Conservation (phyloP, 257 asterid species). For the Forsythia viridissima region DNA sequence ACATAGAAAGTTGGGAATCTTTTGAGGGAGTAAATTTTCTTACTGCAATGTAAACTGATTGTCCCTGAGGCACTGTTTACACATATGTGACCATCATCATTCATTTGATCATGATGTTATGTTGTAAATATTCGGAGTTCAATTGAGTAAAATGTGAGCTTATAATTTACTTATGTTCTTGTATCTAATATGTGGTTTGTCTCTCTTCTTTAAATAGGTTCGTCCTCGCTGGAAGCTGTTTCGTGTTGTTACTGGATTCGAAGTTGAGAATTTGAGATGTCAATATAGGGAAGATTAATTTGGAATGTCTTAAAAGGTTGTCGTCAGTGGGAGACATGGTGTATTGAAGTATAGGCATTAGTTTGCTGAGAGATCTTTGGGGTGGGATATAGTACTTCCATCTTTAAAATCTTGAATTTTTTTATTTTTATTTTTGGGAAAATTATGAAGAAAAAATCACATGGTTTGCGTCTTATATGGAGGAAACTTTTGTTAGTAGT, state of each 20-base stretch:
- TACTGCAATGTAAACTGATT: background rate
- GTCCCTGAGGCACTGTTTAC: background rate
- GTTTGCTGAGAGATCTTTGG: background rate
- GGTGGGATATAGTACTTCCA: slow-evolving; percentile 6
- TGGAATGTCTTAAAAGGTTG: background rate
- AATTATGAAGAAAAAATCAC: too few relatives aligned
- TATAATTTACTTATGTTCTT: background rate
- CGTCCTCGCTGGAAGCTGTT: background rate
- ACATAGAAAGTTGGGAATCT: background rate
- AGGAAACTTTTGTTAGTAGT: background rate
- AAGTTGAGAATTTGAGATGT: background rate
- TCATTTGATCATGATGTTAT: background rate
- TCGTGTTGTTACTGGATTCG: background rate
- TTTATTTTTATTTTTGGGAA: background rate
- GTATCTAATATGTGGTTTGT: background rate
- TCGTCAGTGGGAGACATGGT: background rate
- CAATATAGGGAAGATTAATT: background rate
- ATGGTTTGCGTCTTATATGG: background rate
- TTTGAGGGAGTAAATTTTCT: background rate
- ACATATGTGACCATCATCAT: background rate
- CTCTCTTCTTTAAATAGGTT: slow-evolving; percentile 15
- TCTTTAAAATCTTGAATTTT: background rate
- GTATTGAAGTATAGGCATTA: background rate
- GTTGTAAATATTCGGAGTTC: background rate
- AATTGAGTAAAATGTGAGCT: background rate